These are phyloP conservation scores for Panicum miliaceum DNA, from an alignment of 176 grass and related monocot genomes.

Conservation along the genomic window DNA sequence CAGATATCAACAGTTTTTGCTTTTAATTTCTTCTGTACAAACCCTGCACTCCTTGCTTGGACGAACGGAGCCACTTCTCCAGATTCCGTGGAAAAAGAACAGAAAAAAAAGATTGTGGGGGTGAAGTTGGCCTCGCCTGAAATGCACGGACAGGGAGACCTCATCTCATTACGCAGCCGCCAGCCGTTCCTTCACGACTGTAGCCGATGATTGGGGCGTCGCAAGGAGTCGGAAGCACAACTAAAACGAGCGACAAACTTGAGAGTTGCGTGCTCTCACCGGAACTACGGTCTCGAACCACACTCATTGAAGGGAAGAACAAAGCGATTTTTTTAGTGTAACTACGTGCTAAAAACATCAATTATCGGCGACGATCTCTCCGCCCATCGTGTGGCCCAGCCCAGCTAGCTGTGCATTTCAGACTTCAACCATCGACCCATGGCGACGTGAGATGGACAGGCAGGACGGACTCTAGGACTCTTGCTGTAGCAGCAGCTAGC, in stretches of 20 bases:
- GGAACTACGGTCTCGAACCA: neutral
- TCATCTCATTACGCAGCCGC: neutral
- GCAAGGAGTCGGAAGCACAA: constrained; percentile 1
- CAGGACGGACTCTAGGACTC: neutral
- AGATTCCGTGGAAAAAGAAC: no score
- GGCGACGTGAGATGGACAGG: neutral
- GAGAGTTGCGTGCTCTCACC: constrained; percentile 16
- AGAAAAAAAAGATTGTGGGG: neutral
- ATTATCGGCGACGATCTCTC: constrained; percentile 19
- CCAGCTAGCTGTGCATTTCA: neutral
- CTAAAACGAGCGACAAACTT: constrained; percentile 30
- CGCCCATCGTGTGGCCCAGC: neutral
- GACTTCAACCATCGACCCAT: neutral
- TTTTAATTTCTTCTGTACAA: neutral
- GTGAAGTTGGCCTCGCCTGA: neutral
- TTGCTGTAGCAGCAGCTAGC: neutral
- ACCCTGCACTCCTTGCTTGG: neutral
- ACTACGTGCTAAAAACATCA: constrained; percentile 8
- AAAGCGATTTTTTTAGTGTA: neutral
- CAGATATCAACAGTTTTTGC: no score
- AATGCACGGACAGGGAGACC: neutral
- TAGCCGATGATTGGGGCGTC: neutral
- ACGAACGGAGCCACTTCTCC: no score
- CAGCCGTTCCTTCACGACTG: neutral
- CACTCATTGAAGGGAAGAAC: neutral